Evolutionary conservation across 2,329 filamentous ascomycete species (phyloP), one percentile per base, ranked within the genome.

Genomic region (Colletotrichum chlorophyti): DNA sequence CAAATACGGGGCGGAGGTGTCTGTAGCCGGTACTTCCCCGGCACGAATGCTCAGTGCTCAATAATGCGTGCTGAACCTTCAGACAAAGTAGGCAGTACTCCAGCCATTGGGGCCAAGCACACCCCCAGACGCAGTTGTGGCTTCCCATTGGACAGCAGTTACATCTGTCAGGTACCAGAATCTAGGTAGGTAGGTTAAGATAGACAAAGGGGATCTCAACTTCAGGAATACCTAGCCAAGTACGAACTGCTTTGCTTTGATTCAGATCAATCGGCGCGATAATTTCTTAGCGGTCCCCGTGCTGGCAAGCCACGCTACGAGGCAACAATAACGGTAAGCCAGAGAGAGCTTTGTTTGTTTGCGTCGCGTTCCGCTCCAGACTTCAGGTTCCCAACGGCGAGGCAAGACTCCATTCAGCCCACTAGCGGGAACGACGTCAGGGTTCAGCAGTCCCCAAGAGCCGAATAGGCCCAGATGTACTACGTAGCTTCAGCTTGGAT

Each of bases 341-440:
- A 55, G 29, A 38, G 45, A 55, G n/a, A n/a, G n/a, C n/a, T n/a
- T n/a, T 58, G 31, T 45, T 49, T 37, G 49, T 46, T 41, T 48
- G 21, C 50, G 37, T 35, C 43, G 41, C 42, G 23, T 43, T 29
- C 42, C 49, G 35, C 42, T 38, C 35, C 21, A 40, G 27, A 10
- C n/a, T 26, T 19, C n/a, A n/a, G n/a, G n/a, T n/a, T n/a, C n/a
- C n/a, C n/a, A n/a, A n/a, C n/a, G n/a, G n/a, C n/a, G n/a, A n/a
- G n/a, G n/a, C 34, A 53, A 47, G 41, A 41, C 23, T 42, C 42
- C 24, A n/a, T n/a, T n/a, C n/a, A n/a, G 40, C 23, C 23, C 34
- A 41, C 21, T 34, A 17, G 47, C 21, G 40, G 19, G 42, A 53
- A 53, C 49, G 34, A 48, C 49, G 48, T 53, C 49, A 53, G 47